phyloP scores from a whole-genome alignment of 495 filamentous ascomycete genomes.

The Apodospora peruviana region DNA sequence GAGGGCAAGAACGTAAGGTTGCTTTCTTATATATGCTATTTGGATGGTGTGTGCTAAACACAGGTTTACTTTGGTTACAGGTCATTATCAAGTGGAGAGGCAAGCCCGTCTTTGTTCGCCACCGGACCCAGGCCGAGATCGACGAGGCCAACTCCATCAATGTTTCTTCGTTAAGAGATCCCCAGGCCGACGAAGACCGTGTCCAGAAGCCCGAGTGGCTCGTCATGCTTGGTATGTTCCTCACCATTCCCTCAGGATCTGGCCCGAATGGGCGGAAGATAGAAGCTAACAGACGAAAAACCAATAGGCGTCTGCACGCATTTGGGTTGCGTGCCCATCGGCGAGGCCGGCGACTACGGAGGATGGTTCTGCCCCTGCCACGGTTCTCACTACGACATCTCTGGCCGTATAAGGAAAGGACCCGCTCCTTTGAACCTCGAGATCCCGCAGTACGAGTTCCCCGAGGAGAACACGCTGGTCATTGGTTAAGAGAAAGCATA shows the following conservation, averaged over 20 bases:
- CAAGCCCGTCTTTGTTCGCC: conserved; percentile 99
- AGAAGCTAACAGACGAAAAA: conserved; percentile 13
- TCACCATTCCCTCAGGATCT: too few relatives aligned
- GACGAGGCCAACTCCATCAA: conserved; percentile 74
- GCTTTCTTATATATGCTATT: too few relatives aligned
- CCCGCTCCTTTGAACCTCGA: conserved; percentile 96
- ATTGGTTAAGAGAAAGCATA: conserved; percentile 65
- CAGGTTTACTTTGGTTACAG: conserved; percentile 34
- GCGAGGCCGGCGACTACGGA: conserved; percentile 95
- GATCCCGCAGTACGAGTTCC: conserved; percentile 84
- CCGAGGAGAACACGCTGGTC: conserved; percentile 68
- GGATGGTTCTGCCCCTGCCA: conserved; percentile 99
- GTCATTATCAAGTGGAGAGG: conserved; percentile 99
- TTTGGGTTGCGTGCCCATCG: conserved; percentile 97
- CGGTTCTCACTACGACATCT: conserved; percentile 99
- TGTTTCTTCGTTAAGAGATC: conserved; percentile 78
- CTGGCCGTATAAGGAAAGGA: conserved; percentile 90
- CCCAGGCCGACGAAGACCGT: conserved; percentile 83
- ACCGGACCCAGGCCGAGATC: conserved; percentile 87
- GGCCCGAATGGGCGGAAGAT: too few relatives aligned
- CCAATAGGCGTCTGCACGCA: conserved; percentile 90
- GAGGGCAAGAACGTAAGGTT: conserved; percentile 95
- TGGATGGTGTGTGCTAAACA: too few relatives aligned
- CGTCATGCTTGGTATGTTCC: conserved; percentile 86
- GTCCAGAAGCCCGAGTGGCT: conserved; percentile 99